Evolutionary conservation across 176 grass and related monocot species (phyloP), one percentile per base, ranked within the genome.

Genomic region (Musa itinerans): DNA sequence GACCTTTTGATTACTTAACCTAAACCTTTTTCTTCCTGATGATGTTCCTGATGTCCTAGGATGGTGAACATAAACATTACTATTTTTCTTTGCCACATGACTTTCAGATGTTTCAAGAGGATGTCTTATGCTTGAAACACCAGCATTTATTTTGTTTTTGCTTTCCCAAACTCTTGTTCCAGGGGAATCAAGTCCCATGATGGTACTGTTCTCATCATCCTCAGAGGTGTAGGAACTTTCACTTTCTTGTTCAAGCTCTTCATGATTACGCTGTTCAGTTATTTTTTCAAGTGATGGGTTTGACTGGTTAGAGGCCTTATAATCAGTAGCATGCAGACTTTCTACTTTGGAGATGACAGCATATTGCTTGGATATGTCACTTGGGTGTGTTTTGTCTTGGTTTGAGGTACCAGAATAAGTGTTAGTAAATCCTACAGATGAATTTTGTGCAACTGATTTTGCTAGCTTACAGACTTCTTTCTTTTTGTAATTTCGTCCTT

Each of bases 81-180:
- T 22, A 72, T 57, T 86, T 83, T 83, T 89, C 59, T 78, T 99
- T 84, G 81, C 69, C 85, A 69, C 85, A 78, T 83, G 80, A 50
- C 80, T 77, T 76, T 77, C 68, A 85, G 93, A 81, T 59, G 73
- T 83, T 83, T 99, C 96, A 74, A 99, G 96, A 78, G 96, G 96
- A 78, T 99, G 96, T 53, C 90, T 84, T 85, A 99, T 92, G 76
- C 86, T 91, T 67, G 88, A 89, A 19, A 74, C 85, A 65, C 69
- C 84, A 70, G 49, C 29, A 86, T 88, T 87, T 86, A 86, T 82
- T 86, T 92, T 92, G 76, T 78, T 93, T 93, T 93, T 93, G 82
- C 90, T 93, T 81, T 99, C 96, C 96, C 96, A 99, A 21, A 99
- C 90, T 89, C 83, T 92, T 56, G 88, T 99, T 86, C 89, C 96